Conservation (phyloP, 768 basidiomycete genomes). For the Phylloporus sp. region DNA sequence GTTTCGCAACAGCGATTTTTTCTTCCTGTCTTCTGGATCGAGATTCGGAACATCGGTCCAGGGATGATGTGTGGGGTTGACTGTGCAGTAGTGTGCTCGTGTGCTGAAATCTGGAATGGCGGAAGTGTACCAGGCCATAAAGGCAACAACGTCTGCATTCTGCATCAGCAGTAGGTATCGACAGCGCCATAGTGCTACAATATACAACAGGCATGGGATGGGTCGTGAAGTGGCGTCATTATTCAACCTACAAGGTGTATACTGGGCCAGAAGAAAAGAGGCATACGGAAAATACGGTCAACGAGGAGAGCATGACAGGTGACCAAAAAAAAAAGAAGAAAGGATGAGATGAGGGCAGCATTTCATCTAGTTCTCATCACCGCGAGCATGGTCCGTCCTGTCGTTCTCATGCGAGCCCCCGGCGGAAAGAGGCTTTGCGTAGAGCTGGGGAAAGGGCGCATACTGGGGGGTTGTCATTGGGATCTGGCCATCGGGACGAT, state of each 20-base stretch:
- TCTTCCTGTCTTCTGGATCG: slow-evolving; percentile 22
- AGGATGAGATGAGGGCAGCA: slow-evolving; percentile 14
- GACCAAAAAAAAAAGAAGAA: slow-evolving; percentile 16
- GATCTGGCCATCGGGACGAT: slow-evolving; percentile 38
- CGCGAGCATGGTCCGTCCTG: slow-evolving; percentile 26
- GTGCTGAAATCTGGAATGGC: no score
- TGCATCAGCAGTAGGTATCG: slow-evolving; percentile 27
- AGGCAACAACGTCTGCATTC: slow-evolving; percentile 23
- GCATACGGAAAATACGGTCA: slow-evolving; percentile 14
- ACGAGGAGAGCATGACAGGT: slow-evolving; percentile 13
- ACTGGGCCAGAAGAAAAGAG: slow-evolving; percentile 12
- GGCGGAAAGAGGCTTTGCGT: slow-evolving; percentile 37
- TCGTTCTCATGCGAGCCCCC: slow-evolving; percentile 29
- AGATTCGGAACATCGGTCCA: slow-evolving; percentile 27
- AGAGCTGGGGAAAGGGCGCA: slow-evolving; percentile 35
- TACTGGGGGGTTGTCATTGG: slow-evolving; percentile 34
- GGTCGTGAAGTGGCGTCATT: slow-evolving; percentile 18
- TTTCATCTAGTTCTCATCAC: slow-evolving; percentile 31
- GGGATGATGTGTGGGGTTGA: slow-evolving; percentile 19
- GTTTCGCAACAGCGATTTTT: slow-evolving; percentile 26
- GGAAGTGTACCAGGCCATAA: neutral
- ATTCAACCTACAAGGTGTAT: slow-evolving; percentile 28
- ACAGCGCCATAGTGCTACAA: slow-evolving; percentile 26
- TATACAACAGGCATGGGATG: slow-evolving; percentile 23
- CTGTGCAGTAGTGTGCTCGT: no score